Evolutionary conservation across 2,329 filamentous ascomycete species (phyloP).

Genomic region (Fusarium mundagurra): DNA sequence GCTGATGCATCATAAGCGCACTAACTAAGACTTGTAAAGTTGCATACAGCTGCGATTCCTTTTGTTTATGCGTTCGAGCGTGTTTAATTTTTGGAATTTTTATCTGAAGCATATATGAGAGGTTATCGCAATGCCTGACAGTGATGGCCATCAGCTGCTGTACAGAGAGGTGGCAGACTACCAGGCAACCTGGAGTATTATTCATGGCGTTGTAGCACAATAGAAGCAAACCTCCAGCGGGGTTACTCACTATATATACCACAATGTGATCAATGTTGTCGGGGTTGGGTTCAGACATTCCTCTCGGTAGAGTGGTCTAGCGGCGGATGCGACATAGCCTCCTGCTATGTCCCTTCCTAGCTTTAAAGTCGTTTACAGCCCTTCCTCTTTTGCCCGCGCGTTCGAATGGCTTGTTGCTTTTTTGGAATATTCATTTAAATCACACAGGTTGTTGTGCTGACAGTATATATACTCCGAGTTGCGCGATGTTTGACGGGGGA

Average conservation of each 20-base stretch:
- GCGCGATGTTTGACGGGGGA: background rate
- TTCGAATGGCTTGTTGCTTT: background rate
- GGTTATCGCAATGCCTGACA: background rate
- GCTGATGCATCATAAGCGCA: no score
- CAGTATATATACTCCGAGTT: background rate
- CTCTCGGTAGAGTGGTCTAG: background rate
- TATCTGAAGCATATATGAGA: accelerated
- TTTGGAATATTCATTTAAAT: background rate
- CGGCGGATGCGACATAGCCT: background rate
- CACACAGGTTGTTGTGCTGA: background rate
- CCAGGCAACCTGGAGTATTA: background rate
- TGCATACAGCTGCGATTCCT: background rate
- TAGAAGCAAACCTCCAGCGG: background rate
- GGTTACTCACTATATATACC: background rate
- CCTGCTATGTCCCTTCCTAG: background rate
- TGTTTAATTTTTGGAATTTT: background rate
- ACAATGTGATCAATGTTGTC: background rate
- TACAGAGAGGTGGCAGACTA: accelerated
- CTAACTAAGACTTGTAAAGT: background rate
- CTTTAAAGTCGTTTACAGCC: background rate
- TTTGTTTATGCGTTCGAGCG: background rate
- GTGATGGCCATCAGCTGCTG: accelerated
- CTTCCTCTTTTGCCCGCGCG: background rate
- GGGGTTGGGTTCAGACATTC: background rate
- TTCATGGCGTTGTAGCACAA: no score